Base-by-base conservation (phyloP, 768 basidiomycete genomes). In the Trametes sanguinea region DNA sequence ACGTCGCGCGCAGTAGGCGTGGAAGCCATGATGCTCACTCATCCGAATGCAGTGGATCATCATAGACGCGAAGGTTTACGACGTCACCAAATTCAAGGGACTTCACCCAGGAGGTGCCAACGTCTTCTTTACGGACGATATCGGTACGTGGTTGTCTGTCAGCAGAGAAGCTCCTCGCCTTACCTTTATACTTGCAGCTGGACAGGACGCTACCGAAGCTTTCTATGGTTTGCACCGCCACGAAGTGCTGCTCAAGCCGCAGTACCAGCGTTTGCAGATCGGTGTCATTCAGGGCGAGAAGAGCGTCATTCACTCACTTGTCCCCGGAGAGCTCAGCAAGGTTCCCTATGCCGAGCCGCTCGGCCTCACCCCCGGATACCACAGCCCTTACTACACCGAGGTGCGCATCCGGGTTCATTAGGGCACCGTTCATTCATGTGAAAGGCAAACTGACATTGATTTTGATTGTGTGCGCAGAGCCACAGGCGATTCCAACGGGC, bases 331-430 rank as follows among this genome's bases (percentile, higher is more conserved):
- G 54, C 67, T 90, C 52, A 91, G 89, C 65, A 76, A 77, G 43
- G 88, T 96, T 0, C 95, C 95, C 0, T 96, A 95, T 73, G 92
- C 86, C 0, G 95, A 97, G 71, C 90, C 95, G 4, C 88, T 85
- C 2, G 96, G 94, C 91, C 74, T 95, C 54, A 77, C 81, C 0
- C 65, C 79, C 3, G 89, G 87, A 16, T 94, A 85, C 77, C 78
- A 87, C 69, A 85, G 82, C 60, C 89, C 92, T 0, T 94, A 93
- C 76, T 97, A 79, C 76, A 85, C 79, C 27, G 88, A 92, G 71
- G 86, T 85, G 30, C 62, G 83, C 72, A 9, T 42, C 10, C 9
- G 2, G 17, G 30, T 6, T 47, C 6, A 17, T n/a, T 8, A 37
- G 9, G 27, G 22, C 22, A 22, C 22, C 54, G 11, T 32, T 30